Conservation (phyloP, 2,329 filamentous ascomycete species). For the Plenodomus tracheiphilus region DNA sequence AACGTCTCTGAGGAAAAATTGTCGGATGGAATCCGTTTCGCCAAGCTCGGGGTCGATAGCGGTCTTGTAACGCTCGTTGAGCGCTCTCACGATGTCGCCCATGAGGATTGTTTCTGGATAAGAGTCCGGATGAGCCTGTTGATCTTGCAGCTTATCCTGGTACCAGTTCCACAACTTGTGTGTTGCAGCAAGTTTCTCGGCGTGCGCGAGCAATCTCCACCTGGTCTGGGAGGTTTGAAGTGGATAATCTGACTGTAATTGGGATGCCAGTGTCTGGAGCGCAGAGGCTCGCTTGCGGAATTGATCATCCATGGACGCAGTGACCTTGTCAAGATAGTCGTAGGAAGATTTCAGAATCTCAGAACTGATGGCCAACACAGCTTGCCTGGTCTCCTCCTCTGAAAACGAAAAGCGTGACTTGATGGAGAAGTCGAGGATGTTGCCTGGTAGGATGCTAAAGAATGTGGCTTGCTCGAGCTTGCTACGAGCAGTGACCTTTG, state of each 20-base stretch:
- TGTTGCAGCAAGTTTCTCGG: constrained; percentile 86
- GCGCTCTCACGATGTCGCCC: constrained; percentile 72
- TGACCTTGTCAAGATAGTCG: constrained; percentile 71
- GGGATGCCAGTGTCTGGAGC: constrained; percentile 72
- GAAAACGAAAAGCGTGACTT: constrained; percentile 69
- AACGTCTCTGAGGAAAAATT: constrained; percentile 74
- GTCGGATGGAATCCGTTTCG: constrained; percentile 79
- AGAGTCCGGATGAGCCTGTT: constrained; percentile 63
- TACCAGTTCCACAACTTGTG: constrained; percentile 79
- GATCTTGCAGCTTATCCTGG: constrained; percentile 70
- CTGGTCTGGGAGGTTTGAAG: constrained; percentile 68
- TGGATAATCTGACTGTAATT: constrained; percentile 67
- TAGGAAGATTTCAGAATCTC: constrained; percentile 81
- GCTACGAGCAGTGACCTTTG: constrained; percentile 74
- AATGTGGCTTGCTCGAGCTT: constrained; percentile 96
- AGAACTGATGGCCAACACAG: constrained; percentile 75
- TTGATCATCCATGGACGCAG: constrained; percentile 79
- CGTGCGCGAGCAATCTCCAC: constrained; percentile 85
- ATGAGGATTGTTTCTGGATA: constrained; percentile 70
- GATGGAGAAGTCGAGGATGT: constrained; percentile 82
- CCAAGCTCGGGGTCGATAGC: constrained; percentile 64
- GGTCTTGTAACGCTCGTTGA: constrained; percentile 76
- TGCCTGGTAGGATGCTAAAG: constrained; percentile 79
- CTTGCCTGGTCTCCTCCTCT: constrained; percentile 70
- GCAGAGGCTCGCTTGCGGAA: constrained; percentile 73